These are phyloP conservation scores for Saitozyma sp. DNA, from an alignment of 768 basidiomycete species.

Conservation along the genomic window DNA sequence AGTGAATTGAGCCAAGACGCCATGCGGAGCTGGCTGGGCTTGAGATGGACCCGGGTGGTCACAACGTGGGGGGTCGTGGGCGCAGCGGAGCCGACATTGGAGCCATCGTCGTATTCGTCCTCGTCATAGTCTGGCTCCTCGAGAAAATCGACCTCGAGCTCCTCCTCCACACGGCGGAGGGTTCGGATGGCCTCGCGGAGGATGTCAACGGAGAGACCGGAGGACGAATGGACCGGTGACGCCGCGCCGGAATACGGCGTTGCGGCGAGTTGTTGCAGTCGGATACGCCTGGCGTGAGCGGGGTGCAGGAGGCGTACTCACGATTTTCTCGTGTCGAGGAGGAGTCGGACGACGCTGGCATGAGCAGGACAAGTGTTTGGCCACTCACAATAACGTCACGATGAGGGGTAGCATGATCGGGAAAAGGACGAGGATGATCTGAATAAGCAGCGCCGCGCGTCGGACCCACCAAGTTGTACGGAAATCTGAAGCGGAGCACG, in stretches of 20 bases:
- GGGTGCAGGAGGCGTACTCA: conserved; percentile 6
- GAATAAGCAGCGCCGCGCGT: neutral
- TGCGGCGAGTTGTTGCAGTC: conserved; percentile 23
- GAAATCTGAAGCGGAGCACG: conserved; percentile 32
- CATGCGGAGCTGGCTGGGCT: conserved; percentile 32
- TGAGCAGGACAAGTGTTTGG: neutral
- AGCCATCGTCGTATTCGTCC: neutral
- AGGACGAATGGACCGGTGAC: conserved; percentile 12
- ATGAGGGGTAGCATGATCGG: conserved; percentile 35
- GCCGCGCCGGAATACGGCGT: neutral
- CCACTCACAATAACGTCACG: conserved; percentile 30
- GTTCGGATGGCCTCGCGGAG: conserved; percentile 25
- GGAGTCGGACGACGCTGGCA: conserved; percentile 19
- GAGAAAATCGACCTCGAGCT: conserved; percentile 30
- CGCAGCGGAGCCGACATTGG: neutral
- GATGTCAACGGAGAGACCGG: conserved; percentile 27
- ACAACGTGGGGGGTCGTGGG: neutral
- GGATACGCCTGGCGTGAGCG: conserved; percentile 12
- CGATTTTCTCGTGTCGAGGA: conserved; percentile 31
- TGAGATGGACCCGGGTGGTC: conserved; percentile 14
- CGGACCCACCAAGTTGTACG: conserved; percentile 40
- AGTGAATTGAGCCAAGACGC: conserved; percentile 30
- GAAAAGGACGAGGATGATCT: conserved; percentile 33
- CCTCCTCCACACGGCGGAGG: conserved; percentile 20
- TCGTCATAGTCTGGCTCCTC: conserved; percentile 9